These are phyloP conservation scores for Sordariomycetes sp. DNA, from an alignment of 2,329 filamentous ascomycete genomes.

Conservation along the genomic window DNA sequence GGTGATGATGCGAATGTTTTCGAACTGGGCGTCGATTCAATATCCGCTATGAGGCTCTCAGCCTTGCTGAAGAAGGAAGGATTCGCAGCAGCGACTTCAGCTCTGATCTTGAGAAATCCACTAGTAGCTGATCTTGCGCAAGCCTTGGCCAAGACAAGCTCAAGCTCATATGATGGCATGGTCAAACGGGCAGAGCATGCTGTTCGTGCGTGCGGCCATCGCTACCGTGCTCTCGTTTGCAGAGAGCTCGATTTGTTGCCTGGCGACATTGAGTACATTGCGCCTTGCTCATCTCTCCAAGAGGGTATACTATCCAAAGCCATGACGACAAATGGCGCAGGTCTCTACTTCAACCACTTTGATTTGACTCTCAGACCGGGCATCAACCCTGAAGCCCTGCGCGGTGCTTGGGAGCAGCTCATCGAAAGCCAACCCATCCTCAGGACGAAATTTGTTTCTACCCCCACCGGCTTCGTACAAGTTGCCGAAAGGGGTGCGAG, in stretches of 20 bases:
- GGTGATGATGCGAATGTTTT: conserved; percentile 60
- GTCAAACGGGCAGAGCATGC: conserved; percentile 45
- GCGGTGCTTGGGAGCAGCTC: conserved; percentile 47
- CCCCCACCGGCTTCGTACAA: conserved; percentile 69
- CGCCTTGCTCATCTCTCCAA: conserved; percentile 78
- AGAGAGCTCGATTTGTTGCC: conserved; percentile 39
- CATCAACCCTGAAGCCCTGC: conserved; percentile 38
- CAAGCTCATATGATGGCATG: conserved; percentile 2
- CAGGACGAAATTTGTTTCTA: conserved; percentile 63
- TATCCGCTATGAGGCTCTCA: conserved; percentile 67
- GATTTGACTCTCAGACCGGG: conserved; percentile 40
- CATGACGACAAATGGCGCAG: conserved; percentile 38
- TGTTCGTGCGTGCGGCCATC: conserved; percentile 56
- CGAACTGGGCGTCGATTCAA: conserved; percentile 80
- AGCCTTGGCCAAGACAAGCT: conserved; percentile 16
- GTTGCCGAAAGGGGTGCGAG: conserved; percentile 40
- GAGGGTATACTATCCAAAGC: conserved; percentile 75
- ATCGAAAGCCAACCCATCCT: conserved; percentile 52
- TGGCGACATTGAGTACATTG: conserved; percentile 59
- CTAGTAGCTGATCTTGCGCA: conserved; percentile 36
- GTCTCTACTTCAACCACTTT: conserved; percentile 73
- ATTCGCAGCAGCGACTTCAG: conserved; percentile 50
- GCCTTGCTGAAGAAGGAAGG: conserved; percentile 54
- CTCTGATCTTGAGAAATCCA: conserved; percentile 57
- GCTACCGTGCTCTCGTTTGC: conserved; percentile 43